Conservation (phyloP, 163 green algal genomes). For the Coccomyxa subellipsoidea region DNA sequence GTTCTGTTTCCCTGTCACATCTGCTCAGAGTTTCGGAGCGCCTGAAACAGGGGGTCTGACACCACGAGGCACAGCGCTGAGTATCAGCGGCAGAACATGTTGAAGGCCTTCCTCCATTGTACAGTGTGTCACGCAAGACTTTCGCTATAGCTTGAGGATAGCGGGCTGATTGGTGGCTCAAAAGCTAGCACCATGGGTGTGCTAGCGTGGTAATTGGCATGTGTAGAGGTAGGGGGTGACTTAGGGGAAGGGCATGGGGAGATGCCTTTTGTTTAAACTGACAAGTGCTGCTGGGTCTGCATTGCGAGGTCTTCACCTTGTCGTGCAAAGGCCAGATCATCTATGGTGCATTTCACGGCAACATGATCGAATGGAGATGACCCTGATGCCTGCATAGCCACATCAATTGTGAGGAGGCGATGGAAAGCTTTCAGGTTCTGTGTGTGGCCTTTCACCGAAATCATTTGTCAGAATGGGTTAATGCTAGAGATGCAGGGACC, state of each 20-base stretch:
- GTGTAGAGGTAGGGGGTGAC: not conserved
- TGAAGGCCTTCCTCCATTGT: not conserved
- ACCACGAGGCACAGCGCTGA: not conserved
- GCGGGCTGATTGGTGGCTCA: not conserved
- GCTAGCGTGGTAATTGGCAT: not conserved
- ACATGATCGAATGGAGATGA: not conserved
- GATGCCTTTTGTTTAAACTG: not conserved
- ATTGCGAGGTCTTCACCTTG: not conserved
- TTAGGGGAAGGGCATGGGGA: not conserved
- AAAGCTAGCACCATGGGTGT: no score
- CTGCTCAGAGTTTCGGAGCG: not conserved
- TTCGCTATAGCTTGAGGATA: no score
- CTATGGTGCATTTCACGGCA: not conserved
- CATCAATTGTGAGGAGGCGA: not conserved
- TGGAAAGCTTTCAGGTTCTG: not conserved
- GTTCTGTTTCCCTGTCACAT: not conserved
- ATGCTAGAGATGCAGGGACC: not conserved
- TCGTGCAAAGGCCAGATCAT: not conserved
- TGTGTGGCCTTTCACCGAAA: no score
- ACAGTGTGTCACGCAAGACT: not conserved
- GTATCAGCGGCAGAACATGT: not conserved
- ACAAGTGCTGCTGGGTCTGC: not conserved
- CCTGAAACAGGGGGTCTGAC: not conserved
- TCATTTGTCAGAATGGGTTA: not conserved
- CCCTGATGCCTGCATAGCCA: not conserved